A percentile compares a stretch with the other conserved stretches of the same genome.
Evolutionary conservation across 352 stramenopile genomes (phyloP).

Genomic region (Pythium rishiriense): DNA sequence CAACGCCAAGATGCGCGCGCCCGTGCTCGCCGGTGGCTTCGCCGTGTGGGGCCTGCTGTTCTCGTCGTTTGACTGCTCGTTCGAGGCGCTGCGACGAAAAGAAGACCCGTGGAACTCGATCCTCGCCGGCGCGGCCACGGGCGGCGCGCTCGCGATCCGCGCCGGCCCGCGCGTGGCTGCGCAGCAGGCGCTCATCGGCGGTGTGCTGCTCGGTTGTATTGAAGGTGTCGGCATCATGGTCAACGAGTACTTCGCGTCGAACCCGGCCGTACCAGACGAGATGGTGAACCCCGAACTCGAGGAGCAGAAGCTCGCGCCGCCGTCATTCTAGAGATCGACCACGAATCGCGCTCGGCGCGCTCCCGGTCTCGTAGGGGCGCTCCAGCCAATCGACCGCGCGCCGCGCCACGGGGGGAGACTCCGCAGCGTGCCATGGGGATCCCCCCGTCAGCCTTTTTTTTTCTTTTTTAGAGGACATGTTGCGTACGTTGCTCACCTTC

Average conservation of each 20-base stretch:
- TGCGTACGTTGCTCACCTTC: neutral
- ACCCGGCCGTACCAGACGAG: conserved; percentile 48
- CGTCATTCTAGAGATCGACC: conserved; percentile 79
- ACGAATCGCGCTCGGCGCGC: too few species aligned
- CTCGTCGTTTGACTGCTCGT: conserved; percentile 97
- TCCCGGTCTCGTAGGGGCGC: neutral
- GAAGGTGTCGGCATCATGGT: conserved; percentile 98
- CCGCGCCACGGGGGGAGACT: neutral
- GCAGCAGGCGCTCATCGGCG: conserved; percentile 93
- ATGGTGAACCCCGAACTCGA: conserved; percentile 63
- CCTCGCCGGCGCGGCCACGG: conserved; percentile 94
- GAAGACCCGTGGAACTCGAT: conserved; percentile 99
- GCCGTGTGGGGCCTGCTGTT: conserved; percentile 98
- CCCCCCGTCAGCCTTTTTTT: neutral
- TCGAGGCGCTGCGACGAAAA: conserved; percentile 96
- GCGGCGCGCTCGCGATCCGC: conserved; percentile 94
- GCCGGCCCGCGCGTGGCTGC: conserved; percentile 93
- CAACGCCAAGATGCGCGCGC: conserved; percentile 94
- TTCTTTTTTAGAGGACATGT: conserved; percentile 7
- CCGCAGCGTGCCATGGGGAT: too few species aligned
- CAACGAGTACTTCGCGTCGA: conserved; percentile 80
- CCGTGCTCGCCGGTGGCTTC: conserved; percentile 92
- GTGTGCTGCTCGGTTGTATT: conserved; percentile 95
- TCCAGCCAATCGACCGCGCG: neutral
- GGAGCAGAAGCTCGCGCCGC: conserved; percentile 85